Evolutionary conservation across 2,329 filamentous ascomycete species (phyloP), one percentile per base, ranked within the genome.

Genomic region (Lachnellula cervina): DNA sequence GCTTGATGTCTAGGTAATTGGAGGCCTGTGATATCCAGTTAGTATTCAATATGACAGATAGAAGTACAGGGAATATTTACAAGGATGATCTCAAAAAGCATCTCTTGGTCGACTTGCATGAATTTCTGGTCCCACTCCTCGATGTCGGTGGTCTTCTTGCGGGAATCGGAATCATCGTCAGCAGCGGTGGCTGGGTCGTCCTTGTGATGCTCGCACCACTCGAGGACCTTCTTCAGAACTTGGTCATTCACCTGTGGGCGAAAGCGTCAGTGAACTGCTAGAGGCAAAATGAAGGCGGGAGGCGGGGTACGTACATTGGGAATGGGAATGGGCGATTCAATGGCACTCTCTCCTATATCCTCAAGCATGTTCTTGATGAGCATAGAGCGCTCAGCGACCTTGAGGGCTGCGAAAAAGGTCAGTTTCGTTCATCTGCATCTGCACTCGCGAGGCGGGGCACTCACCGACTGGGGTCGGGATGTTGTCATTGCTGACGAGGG

Each of bases 71-170:
- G 5, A 25, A 14, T 16, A 79, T 87, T 57, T 81, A 94, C 90
- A 25, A 99, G 81, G 66, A 99, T 99, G 70, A 99, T 97, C 79
- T 99, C 94, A 65, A 99, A 99, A 1, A 99, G 83, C 94, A 99
- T 97, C 76, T 99, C 94, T 71, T 99, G 94, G 72, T 99, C 94
- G 17, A 99, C 94, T 76, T 97, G 93, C 94, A 99, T 97, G 75
- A 97, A 99, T 77, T 99, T 99, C 75, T 97, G 93, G 68, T 99
- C 94, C 94, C 94, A 99, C 76, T 99, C 94, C 58, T 97, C 94
- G 64, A 99, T 99, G 68, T 99, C 94, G 47, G 94, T 97, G 1
- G 92, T 96, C 84, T 96, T 97, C 81, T 97, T 97, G 66, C 94
- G 90, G 50, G 87, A 91, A 68, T 97, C 93, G 60, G 88, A 88